These are phyloP conservation scores for Peniophora sp. DNA, from an alignment of 1,284 basidiomycete genomes.

Conservation along the genomic window DNA sequence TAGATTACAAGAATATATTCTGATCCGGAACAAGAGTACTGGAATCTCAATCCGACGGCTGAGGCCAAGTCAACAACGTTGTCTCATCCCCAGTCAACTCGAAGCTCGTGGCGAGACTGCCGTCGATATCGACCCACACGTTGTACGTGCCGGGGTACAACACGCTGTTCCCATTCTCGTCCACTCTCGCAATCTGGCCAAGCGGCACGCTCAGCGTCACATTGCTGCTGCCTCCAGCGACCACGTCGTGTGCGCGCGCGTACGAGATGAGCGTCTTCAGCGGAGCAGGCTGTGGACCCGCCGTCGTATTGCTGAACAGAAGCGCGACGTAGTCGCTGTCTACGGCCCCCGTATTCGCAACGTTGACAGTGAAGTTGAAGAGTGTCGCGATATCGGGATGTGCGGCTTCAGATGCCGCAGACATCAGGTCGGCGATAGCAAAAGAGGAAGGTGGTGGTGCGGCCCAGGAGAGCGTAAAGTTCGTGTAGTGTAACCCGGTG, in stretches of 20 bases:
- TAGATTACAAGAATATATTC: no score
- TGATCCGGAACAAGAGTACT: no score
- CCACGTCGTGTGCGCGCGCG: slow-evolving; percentile 34
- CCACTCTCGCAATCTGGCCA: slow-evolving; percentile 41
- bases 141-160: slow-evolving; percentile 40
- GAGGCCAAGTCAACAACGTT: slow-evolving; percentile 33
- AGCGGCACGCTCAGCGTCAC: slow-evolving; percentile 38
- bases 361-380: slow-evolving; percentile 37
- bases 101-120: slow-evolving; percentile 29
- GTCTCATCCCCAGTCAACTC: slow-evolving; percentile 31
- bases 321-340: slow-evolving; percentile 50
- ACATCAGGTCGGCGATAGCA: slow-evolving; percentile 31
- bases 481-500: slow-evolving; percentile 45
- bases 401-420: slow-evolving; percentile 12
- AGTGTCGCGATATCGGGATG: slow-evolving; percentile 37
- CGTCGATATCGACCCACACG: slow-evolving; percentile 33
- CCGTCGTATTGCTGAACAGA: slow-evolving; percentile 38
- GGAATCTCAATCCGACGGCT: no score
- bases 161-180: slow-evolving; percentile 37
- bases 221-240: slow-evolving; percentile 24
- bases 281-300: slow-evolving; percentile 41
- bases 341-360: slow-evolving; percentile 41
- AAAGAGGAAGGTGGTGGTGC: slow-evolving; percentile 25
- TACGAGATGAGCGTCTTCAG: slow-evolving; percentile 46
- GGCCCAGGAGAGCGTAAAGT: slow-evolving; percentile 33